A percentile compares a stretch with the other conserved stretches of the same genome.
These are phyloP conservation scores for Umbelopsis vinacea DNA, from an alignment of 192 early-diverging fungal genomes.

Conservation along the genomic window DNA sequence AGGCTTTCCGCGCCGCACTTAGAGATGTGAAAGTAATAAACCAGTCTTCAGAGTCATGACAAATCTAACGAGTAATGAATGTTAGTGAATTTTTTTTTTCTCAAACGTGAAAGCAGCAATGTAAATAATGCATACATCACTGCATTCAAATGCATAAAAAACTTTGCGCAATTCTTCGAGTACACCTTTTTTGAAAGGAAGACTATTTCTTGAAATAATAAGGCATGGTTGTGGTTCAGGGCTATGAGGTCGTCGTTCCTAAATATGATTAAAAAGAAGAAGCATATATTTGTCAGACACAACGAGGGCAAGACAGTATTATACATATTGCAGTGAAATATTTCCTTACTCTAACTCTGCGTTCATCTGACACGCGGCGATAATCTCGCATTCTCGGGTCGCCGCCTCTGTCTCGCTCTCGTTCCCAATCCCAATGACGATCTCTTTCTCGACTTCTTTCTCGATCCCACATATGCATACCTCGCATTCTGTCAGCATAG, in stretches of 20 bases:
- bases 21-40: conserved; percentile 54
- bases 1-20: conserved; percentile 44
- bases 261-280: not conserved
- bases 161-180: conserved; percentile 52
- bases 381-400: conserved; percentile 17
- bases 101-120: not conserved
- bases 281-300: no score
- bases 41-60: conserved; percentile 60
- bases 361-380: not conserved
- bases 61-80: conserved; percentile 38
- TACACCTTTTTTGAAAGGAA: conserved; percentile 51
- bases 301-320: not conserved
- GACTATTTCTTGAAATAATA: conserved; percentile 49
- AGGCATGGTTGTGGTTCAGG: conserved; percentile 39
- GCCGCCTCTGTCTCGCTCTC: conserved; percentile 14
- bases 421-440: conserved; percentile 9
- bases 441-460: conserved; percentile 7
- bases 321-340: not conserved
- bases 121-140: conserved; percentile 42
- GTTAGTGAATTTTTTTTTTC: not conserved
- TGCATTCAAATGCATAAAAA: conserved; percentile 53
- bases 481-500: conserved; percentile 21
- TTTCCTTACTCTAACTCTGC: conserved; percentile 4
- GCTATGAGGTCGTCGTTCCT: conserved; percentile 13
- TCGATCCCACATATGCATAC: conserved; percentile 11